These are phyloP conservation scores for Penicillium rolfsii DNA, from an alignment of 2,329 filamentous ascomycete genomes.

Conservation along the genomic window DNA sequence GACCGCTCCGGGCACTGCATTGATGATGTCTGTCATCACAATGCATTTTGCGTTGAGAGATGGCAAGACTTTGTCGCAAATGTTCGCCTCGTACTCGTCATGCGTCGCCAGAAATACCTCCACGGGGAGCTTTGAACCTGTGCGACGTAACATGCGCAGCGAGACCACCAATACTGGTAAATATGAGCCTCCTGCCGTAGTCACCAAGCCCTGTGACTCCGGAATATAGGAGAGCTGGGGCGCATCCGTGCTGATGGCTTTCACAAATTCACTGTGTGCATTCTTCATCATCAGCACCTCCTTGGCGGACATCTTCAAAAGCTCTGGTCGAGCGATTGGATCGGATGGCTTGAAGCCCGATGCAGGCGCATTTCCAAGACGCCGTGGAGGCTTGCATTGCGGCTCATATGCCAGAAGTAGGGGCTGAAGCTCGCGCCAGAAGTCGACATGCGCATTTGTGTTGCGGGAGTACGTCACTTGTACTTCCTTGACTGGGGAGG, in stretches of 20 bases:
- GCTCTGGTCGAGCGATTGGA: conserved; percentile 32
- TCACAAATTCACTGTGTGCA: conserved; percentile 35
- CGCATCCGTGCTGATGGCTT: conserved; percentile 23
- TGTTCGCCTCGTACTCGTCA: conserved; percentile 44
- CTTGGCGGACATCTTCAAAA: conserved; percentile 28
- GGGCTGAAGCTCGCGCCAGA: conserved; percentile 37
- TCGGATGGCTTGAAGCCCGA: conserved; percentile 30
- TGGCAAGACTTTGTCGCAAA: conserved; percentile 48
- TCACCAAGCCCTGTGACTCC: conserved; percentile 46
- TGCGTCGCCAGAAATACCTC: conserved; percentile 28
- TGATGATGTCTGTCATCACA: conserved; percentile 48
- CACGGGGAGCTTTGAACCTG: conserved; percentile 24
- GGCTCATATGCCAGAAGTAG: conserved; percentile 31
- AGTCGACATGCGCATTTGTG: conserved; percentile 21
- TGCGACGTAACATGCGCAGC: conserved; percentile 27
- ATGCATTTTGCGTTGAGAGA: conserved; percentile 48
- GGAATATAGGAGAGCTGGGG: conserved; percentile 33
- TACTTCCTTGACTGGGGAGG: background rate
- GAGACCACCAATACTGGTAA: conserved; percentile 27
- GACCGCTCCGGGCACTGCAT: conserved; percentile 27
- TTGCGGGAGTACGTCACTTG: conserved; percentile 1
- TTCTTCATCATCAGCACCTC: conserved; percentile 34
- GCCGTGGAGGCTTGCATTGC: conserved; percentile 26
- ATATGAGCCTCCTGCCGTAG: conserved; percentile 32
- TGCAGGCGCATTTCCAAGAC: conserved; percentile 24